These are phyloP conservation scores for Eleusine indica DNA, from an alignment of 176 grass and related monocot species.

Conservation along the genomic window DNA sequence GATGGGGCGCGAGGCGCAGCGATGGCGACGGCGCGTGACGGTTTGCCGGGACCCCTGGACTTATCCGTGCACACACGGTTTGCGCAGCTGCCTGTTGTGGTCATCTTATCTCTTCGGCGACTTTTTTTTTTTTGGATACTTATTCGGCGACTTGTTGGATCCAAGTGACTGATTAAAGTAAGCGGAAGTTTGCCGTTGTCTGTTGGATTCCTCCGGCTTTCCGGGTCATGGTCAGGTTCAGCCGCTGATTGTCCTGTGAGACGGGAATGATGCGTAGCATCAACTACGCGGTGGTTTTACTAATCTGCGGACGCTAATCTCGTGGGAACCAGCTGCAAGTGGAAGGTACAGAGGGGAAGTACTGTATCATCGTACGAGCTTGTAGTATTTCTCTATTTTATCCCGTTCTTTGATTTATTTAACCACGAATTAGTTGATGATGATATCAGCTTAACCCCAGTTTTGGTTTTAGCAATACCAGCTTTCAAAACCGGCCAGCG, in stretches of 20 bases:
- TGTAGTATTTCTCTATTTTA: too few species aligned
- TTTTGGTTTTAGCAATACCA: too few species aligned
- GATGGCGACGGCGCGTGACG: background rate
- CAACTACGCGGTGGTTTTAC: background rate
- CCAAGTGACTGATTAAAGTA: background rate
- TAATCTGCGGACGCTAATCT: background rate
- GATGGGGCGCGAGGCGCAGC: background rate
- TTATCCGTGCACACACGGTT: background rate
- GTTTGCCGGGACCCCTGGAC: background rate
- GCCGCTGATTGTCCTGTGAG: background rate
- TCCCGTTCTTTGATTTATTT: too few species aligned
- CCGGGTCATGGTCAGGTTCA: background rate
- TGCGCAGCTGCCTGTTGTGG: background rate
- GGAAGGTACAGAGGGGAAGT: background rate
- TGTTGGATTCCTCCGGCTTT: background rate
- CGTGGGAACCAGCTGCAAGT: slow-evolving; percentile 12
- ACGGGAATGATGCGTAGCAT: too few species aligned
- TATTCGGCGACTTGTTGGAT: background rate
- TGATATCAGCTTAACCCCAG: too few species aligned
- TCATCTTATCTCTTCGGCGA: background rate
- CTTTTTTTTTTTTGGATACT: background rate
- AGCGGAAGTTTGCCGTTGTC: background rate
- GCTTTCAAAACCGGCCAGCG: too few species aligned
- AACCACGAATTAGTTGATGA: too few species aligned
- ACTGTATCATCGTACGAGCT: background rate